Evolutionary conservation across 1,284 basidiomycete genomes (phyloP), one percentile per base, ranked within the genome.

Genomic region (Vanrija sp.): DNA sequence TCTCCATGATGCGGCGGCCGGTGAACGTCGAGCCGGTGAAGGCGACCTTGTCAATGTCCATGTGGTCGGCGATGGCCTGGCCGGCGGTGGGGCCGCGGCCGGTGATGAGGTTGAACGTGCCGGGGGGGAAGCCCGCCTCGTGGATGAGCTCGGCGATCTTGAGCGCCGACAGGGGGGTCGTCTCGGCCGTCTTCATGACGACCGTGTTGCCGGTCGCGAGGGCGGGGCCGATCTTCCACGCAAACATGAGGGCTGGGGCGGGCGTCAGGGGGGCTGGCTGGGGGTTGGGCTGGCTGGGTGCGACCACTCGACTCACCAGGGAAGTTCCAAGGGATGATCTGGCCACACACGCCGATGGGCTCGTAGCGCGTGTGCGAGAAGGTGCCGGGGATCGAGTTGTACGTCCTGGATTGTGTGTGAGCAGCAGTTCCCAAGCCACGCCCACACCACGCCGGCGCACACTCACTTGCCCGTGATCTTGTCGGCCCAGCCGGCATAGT

Each of bases 191-290:
- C 61, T 68, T 66, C 52, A 67, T 51, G 34, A 68, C 53, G 39
- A 63, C 54, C 5, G 54, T 44, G 54, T 62, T 64, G n/a, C 66
- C 66, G 43, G 83, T 83, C 7, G 91, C 91, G 55, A 94, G 82
- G 6, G 91, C 91, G 21, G 91, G 91, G 10, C 86, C 90, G 49
- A 92, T 82, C 78, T 93, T 93, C 91, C 91, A 92, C 8, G 86
- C 78, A 23, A 88, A 88, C 89, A 93, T 91, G 67, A 83, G 84
- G 73, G 92, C 88, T 19, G 90, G 91, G 72, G n/a, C n/a, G 91
- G 93, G 87, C 87, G 60, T 16, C 28, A 28, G 28, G 3, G 6
- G 28, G 26, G 26, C 26, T 5, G 5, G 28, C 55, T 53, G 38
- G 3, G 18, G 9, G 40, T 49, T 46, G 56, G n/a, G 44, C 38